Base-by-base conservation (phyloP, 2,329 filamentous ascomycete genomes). In the Exophiala mesophila region DNA sequence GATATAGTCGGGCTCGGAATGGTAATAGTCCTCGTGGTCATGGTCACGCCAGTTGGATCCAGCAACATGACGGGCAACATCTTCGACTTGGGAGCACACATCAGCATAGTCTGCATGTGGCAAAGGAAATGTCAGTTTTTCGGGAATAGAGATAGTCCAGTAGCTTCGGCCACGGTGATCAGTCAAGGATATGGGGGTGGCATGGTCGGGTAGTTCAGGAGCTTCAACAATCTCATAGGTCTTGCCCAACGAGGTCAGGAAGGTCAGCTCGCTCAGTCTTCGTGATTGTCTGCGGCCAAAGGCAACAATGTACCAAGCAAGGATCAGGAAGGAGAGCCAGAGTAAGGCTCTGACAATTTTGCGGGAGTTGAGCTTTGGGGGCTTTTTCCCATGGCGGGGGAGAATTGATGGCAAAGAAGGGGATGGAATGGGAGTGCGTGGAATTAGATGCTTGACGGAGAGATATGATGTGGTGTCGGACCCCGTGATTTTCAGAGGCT, bases 101-200 rank as follows among this genome's bases (percentile, higher is more conserved):
- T 82, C 76, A 10, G 71, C 64, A 58, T 92, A 92, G 49, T 87
- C 76, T 7, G 73, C 63, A 15, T 77, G 73, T 0, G 71, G 63
- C 2, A 92, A 63, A 1, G 87, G 87, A 47, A 90, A 90, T 3
- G 71, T 68, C 33, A 73, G 69, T 44, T 72, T 73, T 5, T 73
- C 69, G 1, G 87, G 87, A 26, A 94, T 88, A 1, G 79, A 88
- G 8, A 94, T 76, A 0, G 87, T 92, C 88, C 88, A 94, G 59
- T 77, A 82, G 8, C 79, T 70, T 38, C 72, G 74, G 3, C 83
- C 83, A 32, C 71, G 69, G 18, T 69, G 66, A 63, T 88, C 84
- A 10, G 73, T 77, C 33, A 89, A 71, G 4, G 86, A 73, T 15
- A 92, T 72, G 0, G 85, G 83, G 0, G 82, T 83, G 0, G 86